These are phyloP conservation scores for Myochromella boudieri DNA, from an alignment of 768 basidiomycete species.

Conservation along the genomic window DNA sequence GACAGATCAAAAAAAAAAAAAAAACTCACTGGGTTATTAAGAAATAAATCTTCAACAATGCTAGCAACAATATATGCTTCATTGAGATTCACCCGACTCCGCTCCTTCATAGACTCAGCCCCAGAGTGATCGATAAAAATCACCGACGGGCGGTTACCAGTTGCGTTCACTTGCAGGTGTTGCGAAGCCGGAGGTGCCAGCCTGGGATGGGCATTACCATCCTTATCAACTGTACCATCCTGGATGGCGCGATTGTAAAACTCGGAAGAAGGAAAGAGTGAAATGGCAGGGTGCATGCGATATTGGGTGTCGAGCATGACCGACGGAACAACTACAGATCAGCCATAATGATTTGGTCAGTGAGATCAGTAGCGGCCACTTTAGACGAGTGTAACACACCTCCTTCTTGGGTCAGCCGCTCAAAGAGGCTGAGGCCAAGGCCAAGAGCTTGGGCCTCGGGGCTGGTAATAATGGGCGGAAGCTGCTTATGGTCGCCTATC, in stretches of 20 bases:
- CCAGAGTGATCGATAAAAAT: constrained; percentile 83
- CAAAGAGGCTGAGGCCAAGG: constrained; percentile 81
- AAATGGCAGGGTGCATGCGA: constrained; percentile 92
- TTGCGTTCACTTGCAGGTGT: constrained; percentile 40
- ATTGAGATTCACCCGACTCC: constrained; percentile 73
- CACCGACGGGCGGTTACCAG: constrained; percentile 54
- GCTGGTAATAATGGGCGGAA: constrained; percentile 85
- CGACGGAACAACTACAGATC: constrained; percentile 67
- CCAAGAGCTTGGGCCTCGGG: constrained; percentile 72
- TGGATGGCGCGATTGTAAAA: constrained; percentile 74
- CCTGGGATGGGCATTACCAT: constrained; percentile 44
- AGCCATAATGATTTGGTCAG: neutral
- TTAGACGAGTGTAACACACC: constrained; percentile 44
- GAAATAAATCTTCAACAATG: constrained; percentile 79
- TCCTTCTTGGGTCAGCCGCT: constrained; percentile 81
- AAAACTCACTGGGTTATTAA: constrained; percentile 64
- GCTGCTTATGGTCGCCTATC: constrained; percentile 97
- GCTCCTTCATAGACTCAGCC: constrained; percentile 62
- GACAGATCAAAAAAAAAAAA: constrained; percentile 6
- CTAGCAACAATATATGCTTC: constrained; percentile 80
- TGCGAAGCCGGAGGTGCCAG: constrained; percentile 64
- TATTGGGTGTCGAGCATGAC: constrained; percentile 96
- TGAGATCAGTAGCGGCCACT: neutral
- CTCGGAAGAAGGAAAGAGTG: constrained; percentile 79
- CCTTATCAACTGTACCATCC: constrained; percentile 71